Conservation (phyloP, 169 alveolate species). For the Eimeria acervulina region DNA sequence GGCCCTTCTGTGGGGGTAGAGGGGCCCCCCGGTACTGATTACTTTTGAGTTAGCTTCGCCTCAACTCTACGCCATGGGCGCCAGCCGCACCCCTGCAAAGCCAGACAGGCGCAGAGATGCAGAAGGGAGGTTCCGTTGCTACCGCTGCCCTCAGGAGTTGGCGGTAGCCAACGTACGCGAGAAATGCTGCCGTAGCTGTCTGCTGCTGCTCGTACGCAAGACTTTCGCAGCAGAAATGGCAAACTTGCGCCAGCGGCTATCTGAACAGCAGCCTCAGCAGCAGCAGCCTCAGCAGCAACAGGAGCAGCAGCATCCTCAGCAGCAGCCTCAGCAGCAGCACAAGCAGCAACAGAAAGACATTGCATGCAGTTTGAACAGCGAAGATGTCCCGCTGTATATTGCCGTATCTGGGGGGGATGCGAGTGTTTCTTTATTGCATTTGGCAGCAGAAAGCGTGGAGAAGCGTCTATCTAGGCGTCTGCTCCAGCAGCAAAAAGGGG, state of each 20-base stretch:
- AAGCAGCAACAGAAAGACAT: neutral
- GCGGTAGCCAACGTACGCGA: constrained; percentile 17
- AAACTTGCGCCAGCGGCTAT: neutral
- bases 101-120: constrained; percentile 30
- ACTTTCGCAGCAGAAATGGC: constrained; percentile 30
- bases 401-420: constrained; percentile 65
- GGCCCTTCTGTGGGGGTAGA: neutral
- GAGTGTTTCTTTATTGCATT: constrained; percentile 7
- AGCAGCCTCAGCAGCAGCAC: neutral
- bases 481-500: constrained; percentile 20
- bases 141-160: constrained; percentile 38
- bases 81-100: constrained; percentile 16
- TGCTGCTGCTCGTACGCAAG: constrained; percentile 41
- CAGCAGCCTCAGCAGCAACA: neutral
- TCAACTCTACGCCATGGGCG: neutral
- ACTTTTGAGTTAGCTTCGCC: neutral
- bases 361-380: neutral
- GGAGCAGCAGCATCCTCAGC: neutral
- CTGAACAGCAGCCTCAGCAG: neutral
- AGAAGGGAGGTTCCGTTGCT: constrained; percentile 52
- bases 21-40: neutral
- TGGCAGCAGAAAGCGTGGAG: neutral
- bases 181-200: constrained; percentile 57
- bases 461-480: neutral
- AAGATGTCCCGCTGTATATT: constrained; percentile 6